These are phyloP conservation scores for Galerina sulciceps DNA, from an alignment of 768 basidiomycete species.

Conservation along the genomic window DNA sequence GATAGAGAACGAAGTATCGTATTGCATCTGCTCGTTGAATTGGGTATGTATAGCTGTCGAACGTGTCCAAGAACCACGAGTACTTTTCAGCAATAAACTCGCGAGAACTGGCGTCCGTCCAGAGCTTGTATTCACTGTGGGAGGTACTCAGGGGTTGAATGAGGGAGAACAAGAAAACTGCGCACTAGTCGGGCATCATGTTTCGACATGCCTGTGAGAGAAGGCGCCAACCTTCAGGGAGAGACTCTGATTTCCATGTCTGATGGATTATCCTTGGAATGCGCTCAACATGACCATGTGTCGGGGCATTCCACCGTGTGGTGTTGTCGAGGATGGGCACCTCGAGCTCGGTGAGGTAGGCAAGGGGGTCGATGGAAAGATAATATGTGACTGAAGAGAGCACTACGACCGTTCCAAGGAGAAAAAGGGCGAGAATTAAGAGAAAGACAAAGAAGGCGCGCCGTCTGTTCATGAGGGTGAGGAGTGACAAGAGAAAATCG, in stretches of 20 bases:
- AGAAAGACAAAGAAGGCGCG: slow-evolving; percentile 48
- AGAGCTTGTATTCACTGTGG: slow-evolving; percentile 90
- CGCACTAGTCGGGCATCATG: slow-evolving; percentile 97
- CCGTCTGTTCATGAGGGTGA: slow-evolving; percentile 45
- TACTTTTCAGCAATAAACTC: slow-evolving; percentile 90
- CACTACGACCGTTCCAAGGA: slow-evolving; percentile 88
- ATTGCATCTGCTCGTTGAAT: slow-evolving; percentile 98
- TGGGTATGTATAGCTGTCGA: slow-evolving; percentile 86
- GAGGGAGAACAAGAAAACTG: slow-evolving; percentile 22
- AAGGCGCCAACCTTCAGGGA: slow-evolving; percentile 81
- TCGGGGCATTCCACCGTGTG: slow-evolving; percentile 66
- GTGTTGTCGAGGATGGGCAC: slow-evolving; percentile 60
- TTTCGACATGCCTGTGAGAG: slow-evolving; percentile 85
- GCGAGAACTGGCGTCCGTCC: slow-evolving; percentile 92
- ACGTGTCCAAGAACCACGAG: slow-evolving; percentile 92
- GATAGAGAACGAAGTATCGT: slow-evolving; percentile 96
- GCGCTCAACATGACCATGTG: slow-evolving; percentile 66
- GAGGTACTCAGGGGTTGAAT: slow-evolving; percentile 14
- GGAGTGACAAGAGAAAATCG: slow-evolving; percentile 7
- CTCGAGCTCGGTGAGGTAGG: slow-evolving; percentile 82
- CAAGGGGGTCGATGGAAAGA: slow-evolving; percentile 76
- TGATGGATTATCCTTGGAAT: slow-evolving; percentile 96
- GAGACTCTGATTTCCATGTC: slow-evolving; percentile 93
- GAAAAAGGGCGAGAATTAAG: slow-evolving; percentile 68
- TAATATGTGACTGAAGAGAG: slow-evolving; percentile 92